phyloP scores from a whole-genome alignment of 2,329 filamentous ascomycete species.

The Nemania sp. region DNA sequence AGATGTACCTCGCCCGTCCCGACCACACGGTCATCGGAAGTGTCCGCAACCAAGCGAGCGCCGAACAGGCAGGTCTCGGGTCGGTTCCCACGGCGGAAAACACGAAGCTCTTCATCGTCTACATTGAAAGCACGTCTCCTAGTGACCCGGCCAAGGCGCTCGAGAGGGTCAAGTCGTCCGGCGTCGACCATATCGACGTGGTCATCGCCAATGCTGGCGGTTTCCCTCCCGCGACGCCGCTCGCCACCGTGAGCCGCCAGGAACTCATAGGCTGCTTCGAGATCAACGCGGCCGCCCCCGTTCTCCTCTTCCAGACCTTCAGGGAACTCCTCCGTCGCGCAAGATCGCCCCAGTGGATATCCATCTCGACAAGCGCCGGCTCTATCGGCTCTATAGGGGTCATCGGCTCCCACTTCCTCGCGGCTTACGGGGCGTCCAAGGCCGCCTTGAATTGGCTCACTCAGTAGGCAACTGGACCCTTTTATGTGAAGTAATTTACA shows the following conservation, averaged over 20 bases:
- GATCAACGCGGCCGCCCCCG: background rate
- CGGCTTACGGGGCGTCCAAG: slow-evolving; percentile 9
- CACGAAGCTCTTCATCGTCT: slow-evolving; percentile 7
- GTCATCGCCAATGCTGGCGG: slow-evolving; percentile 11
- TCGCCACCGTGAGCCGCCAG: background rate
- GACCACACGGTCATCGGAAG: slow-evolving; percentile 14
- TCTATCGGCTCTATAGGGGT: background rate
- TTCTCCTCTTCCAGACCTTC: slow-evolving; percentile 20
- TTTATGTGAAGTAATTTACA: too few relatives aligned
- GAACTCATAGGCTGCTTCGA: background rate
- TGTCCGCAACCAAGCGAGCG: background rate
- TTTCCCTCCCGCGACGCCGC: background rate
- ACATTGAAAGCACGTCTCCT: slow-evolving; percentile 5
- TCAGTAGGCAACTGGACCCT: background rate
- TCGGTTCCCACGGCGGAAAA: background rate
- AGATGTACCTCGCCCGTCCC: background rate
- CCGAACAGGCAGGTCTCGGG: background rate
- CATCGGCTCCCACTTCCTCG: background rate
- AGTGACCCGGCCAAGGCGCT: slow-evolving; percentile 1
- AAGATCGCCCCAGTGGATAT: background rate
- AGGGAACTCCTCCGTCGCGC: slow-evolving; percentile 32
- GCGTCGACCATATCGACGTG: slow-evolving; percentile 10
- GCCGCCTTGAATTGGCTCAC: slow-evolving; percentile 11
- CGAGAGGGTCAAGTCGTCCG: background rate
- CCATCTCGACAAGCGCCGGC: background rate